A percentile compares a stretch with the other conserved stretches of the same genome.
Conservation (phyloP, 495 filamentous ascomycete genomes). For the Podospora australis region DNA sequence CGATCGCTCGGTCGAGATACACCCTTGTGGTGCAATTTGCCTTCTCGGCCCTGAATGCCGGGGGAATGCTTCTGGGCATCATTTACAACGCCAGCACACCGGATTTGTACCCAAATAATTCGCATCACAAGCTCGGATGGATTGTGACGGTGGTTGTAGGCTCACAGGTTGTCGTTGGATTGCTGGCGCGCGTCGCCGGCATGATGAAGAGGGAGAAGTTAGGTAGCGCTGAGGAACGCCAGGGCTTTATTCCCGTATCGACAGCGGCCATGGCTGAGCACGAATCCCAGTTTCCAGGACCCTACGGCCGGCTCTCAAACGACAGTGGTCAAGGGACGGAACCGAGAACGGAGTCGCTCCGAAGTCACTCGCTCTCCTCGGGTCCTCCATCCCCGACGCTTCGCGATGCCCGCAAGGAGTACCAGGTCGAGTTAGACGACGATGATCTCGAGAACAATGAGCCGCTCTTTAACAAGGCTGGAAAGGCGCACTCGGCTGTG, state of each 20-base stretch:
- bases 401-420: slow-evolving; percentile 45
- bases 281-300: slow-evolving; percentile 39
- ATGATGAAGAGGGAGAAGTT: slow-evolving; percentile 16
- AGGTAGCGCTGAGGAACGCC: slow-evolving; percentile 31
- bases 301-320: slow-evolving; percentile 60
- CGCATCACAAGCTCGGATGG: slow-evolving; percentile 89
- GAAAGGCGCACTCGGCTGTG: slow-evolving; percentile 20
- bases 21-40: slow-evolving; percentile 65
- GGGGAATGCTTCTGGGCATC: slow-evolving; percentile 64
- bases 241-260: slow-evolving; percentile 62
- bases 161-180: slow-evolving; percentile 60
- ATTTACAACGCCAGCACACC: slow-evolving; percentile 80
- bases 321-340: slow-evolving; percentile 91
- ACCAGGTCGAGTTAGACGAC: slow-evolving; percentile 36
- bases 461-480: slow-evolving; percentile 13
- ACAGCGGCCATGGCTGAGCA: slow-evolving; percentile 60
- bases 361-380: slow-evolving; percentile 56
- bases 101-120: slow-evolving; percentile 82
- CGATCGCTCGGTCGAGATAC: slow-evolving; percentile 70
- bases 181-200: slow-evolving; percentile 51
- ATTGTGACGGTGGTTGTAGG: slow-evolving; percentile 63
- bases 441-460: slow-evolving; percentile 25
- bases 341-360: slow-evolving; percentile 58
- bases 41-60: slow-evolving; percentile 66
- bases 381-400: slow-evolving; percentile 48